Conservation (phyloP, 306 rosid species). For the Casuarina glauca region DNA sequence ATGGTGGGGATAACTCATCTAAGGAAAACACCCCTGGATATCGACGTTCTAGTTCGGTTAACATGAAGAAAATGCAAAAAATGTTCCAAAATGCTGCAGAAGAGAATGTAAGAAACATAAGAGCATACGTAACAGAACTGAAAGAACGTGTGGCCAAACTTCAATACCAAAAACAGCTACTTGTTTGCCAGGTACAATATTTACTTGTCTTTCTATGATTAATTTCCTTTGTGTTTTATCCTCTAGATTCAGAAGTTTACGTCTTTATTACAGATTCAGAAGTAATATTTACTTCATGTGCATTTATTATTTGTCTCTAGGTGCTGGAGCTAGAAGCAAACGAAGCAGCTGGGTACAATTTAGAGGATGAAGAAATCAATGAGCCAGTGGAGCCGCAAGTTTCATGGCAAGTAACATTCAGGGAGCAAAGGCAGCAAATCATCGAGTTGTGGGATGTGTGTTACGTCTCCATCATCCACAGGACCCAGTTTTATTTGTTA, state of each 20-base stretch:
- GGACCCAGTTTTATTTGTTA: slow-evolving; percentile 92
- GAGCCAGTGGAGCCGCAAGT: slow-evolving; percentile 62
- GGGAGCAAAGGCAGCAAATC: slow-evolving; percentile 79
- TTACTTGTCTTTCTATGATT: neutral
- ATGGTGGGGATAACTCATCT: slow-evolving; percentile 77
- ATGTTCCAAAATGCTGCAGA: slow-evolving; percentile 99
- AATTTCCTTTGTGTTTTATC: neutral
- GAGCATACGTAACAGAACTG: slow-evolving; percentile 95
- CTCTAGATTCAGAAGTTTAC: neutral
- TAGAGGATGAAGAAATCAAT: slow-evolving; percentile 63
- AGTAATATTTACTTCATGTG: neutral
- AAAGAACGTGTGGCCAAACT: slow-evolving; percentile 98
- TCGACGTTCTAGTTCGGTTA: slow-evolving; percentile 86
- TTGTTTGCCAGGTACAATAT: slow-evolving; percentile 89
- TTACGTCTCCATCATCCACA: slow-evolving; percentile 87
- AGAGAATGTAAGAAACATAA: slow-evolving; percentile 95
- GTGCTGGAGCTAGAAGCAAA: slow-evolving; percentile 98
- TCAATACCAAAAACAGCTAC: slow-evolving; percentile 97
- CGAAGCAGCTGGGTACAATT: slow-evolving; percentile 78
- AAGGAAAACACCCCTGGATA: slow-evolving; percentile 81
- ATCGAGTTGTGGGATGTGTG: slow-evolving; percentile 93
- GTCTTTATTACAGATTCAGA: neutral
- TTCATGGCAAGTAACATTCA: slow-evolving; percentile 81
- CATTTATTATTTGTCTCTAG: slow-evolving; percentile 37
- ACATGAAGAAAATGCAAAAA: slow-evolving; percentile 99